A percentile compares a stretch with the other conserved stretches of the same genome.
Conservation (phyloP, 805 yeast species). For the Candida arabinofermentans region DNA sequence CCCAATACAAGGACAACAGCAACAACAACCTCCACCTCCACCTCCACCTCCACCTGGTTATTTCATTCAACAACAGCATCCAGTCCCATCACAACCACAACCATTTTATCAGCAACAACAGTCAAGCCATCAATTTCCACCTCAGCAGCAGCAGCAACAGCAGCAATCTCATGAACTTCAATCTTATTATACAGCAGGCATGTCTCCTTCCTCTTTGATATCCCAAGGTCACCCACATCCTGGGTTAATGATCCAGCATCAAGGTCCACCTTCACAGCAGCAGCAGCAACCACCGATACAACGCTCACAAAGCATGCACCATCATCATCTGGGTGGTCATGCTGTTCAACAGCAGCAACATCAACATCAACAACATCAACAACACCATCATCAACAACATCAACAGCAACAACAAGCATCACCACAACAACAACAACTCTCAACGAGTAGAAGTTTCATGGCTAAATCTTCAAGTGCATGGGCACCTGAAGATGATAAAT, state of each 20-base stretch:
- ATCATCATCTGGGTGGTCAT: neutral
- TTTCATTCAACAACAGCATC: conserved; percentile 1
- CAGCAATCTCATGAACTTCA: neutral
- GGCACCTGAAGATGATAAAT: conserved; percentile 73
- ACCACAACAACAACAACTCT: conserved; percentile 1
- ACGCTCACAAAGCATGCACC: neutral
- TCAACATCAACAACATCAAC: neutral
- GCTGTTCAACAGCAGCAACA: neutral
- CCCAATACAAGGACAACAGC: conserved; percentile 1
- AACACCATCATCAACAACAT: neutral
- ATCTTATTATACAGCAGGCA: neutral
- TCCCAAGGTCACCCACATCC: neutral
- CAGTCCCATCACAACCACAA: neutral
- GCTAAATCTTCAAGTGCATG: conserved; percentile 46
- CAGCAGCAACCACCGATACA: neutral
- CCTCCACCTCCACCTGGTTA: neutral
- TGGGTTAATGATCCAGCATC: neutral
- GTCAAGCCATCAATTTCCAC: neutral
- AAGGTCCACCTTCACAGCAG: neutral
- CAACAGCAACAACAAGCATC: neutral
- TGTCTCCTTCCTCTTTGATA: neutral
- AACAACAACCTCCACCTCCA: neutral
- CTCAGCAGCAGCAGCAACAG: conserved; percentile 1
- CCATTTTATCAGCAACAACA: neutral
- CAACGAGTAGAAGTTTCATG: conserved; percentile 1